Base-by-base conservation (phyloP, 2,329 filamentous ascomycete species). In the Clathrospora elynae region DNA sequence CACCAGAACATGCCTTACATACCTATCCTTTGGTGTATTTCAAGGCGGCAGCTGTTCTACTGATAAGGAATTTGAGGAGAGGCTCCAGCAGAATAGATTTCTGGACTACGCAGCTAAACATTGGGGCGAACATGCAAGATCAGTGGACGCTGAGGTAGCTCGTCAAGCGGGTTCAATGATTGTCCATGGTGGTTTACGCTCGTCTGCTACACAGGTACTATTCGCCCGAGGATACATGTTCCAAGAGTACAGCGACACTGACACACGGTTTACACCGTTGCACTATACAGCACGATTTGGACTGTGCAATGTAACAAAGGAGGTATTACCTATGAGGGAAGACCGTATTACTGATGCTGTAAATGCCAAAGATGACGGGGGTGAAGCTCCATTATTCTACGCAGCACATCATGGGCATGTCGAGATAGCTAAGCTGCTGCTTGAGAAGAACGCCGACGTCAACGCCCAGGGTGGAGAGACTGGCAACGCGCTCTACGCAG, bases 21-120 rank as follows among this genome's bases (percentile, higher is more conserved):
- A 70, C 44, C 46, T 67, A 6, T 55, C 53, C 6, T 63, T 67
- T 35, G 42, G 57, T 18, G 18, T 13, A 1, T 66, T 68, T 24
- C 16, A 30, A 14, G 46, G 17, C 16, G 47, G 50, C 6, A 39
- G 19, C 19, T 62, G 61, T 18, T 23, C 39, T 10, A 25, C 25
- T 25, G 38, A 54, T 28, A n/a, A 37, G 10, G 51, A 50, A 5
- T 59, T 61, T 28, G 35, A 51, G 22, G 20, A 45, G 9, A 44
- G 57, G 29, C 26, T 66, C 5, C 7, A 39, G n/a, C 4, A 48
- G 20, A 38, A 57, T 33, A 32, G 42, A 18, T 54, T 70, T 14
- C 42, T 61, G 14, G 42, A 49, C 14, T 71, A 70, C 42, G 55
- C 63, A 13, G 58, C 57, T 22, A 34, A 41, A 10, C 35, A 62